Conservation (phyloP, 2,329 filamentous ascomycete species). For the Dactylella cylindrospora region DNA sequence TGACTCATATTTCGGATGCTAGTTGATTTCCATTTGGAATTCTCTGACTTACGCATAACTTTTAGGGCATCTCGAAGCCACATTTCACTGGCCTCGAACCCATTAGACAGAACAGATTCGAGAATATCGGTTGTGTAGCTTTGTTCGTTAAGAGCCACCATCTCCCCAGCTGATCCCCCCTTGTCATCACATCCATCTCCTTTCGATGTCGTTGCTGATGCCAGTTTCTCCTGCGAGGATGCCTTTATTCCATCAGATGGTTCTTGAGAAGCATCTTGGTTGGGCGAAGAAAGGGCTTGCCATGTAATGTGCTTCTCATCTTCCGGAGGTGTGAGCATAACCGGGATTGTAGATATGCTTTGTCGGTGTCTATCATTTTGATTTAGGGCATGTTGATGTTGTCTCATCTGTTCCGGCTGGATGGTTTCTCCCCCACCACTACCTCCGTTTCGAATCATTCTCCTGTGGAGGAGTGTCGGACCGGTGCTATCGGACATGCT, state of each 20-base stretch:
- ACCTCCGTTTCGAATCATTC: slow-evolving; percentile 33
- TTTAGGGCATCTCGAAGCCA: slow-evolving; percentile 37
- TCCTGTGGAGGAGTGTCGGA: slow-evolving; percentile 33
- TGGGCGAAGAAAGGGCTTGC: slow-evolving; percentile 19
- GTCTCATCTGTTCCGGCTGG: slow-evolving; percentile 22
- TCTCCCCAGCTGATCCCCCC: slow-evolving; percentile 1
- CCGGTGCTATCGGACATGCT: slow-evolving; percentile 26
- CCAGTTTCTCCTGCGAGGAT: slow-evolving; percentile 16
- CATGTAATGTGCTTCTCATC: slow-evolving; percentile 26
- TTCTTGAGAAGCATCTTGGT: slow-evolving; percentile 1
- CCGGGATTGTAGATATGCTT: slow-evolving; percentile 24
- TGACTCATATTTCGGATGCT: background rate
- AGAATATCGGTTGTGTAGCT: slow-evolving; percentile 17
- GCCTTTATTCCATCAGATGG: background rate
- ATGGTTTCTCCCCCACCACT: slow-evolving; percentile 22
- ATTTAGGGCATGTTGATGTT: slow-evolving; percentile 14
- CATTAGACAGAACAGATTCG: slow-evolving; percentile 32
- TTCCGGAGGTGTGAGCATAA: slow-evolving; percentile 40
- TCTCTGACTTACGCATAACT: slow-evolving; percentile 43
- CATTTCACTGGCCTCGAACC: slow-evolving; percentile 30
- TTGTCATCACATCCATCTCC: slow-evolving; percentile 17
- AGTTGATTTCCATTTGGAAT: no score
- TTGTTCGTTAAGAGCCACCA: slow-evolving; percentile 1
- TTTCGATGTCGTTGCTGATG: slow-evolving; percentile 8
- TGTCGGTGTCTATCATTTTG: no score